Percentiles rank a stretch among this genome's conserved stretches.
Conservation (phyloP, 179 eudicot species). For the Actinidia polygama region DNA sequence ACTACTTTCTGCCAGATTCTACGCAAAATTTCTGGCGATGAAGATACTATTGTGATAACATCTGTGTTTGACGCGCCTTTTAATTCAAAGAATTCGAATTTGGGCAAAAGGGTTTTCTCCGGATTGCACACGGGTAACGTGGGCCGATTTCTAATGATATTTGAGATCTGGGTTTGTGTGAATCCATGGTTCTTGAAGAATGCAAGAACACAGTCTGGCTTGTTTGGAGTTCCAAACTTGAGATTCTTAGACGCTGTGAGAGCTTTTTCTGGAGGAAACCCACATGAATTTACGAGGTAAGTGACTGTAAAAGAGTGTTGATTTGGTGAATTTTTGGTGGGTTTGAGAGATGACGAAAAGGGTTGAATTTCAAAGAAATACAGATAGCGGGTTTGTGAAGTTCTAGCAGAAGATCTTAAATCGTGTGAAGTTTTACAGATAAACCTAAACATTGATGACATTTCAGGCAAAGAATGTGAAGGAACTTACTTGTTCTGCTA, state of each 20-base stretch:
- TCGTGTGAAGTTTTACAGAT: not conserved
- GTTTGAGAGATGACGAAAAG: not conserved
- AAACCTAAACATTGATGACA: not conserved
- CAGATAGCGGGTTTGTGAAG: not conserved
- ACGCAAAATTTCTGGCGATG: not conserved
- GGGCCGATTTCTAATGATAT: conserved; percentile 9
- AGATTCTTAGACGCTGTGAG: conserved; percentile 26
- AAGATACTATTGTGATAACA: not conserved
- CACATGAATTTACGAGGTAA: conserved; percentile 39
- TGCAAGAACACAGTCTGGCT: conserved; percentile 25
- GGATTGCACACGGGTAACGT: conserved; percentile 13
- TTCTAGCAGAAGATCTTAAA: not conserved
- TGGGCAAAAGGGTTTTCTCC: conserved; percentile 32
- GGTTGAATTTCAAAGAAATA: not conserved
- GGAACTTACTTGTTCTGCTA: too few species aligned
- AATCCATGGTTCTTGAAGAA: conserved; percentile 35
- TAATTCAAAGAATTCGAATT: conserved; percentile 36
- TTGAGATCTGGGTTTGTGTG: conserved; percentile 27
- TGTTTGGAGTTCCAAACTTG: conserved; percentile 18
- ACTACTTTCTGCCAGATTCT: conserved; percentile 23
- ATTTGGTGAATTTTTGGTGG: not conserved
- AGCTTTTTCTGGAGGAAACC: conserved; percentile 38
- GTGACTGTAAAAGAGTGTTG: conserved; percentile 19
- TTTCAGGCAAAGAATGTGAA: too few species aligned
- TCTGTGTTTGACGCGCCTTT: conserved; percentile 21